Base-by-base conservation (phyloP, 352 stramenopile species). In the Globisporangium iwayamae region DNA sequence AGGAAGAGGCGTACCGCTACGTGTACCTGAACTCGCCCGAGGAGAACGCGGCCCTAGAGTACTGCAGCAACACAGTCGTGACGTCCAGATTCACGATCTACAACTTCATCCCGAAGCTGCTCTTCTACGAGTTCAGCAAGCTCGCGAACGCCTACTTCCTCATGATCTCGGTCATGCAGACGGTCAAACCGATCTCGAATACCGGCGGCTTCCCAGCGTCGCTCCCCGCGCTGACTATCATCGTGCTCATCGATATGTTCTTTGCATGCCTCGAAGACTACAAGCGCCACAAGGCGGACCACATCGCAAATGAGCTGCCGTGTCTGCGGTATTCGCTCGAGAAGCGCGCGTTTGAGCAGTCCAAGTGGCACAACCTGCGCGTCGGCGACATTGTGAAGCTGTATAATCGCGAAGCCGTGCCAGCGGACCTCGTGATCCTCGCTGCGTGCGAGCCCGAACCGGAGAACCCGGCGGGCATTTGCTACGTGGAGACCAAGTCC, bases 81-180 rank as follows among this genome's bases (percentile, higher is more conserved):
- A 98, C 92, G 32, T 96, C 89, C 52, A 90, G 92, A 61, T 98
- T 97, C 70, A 96, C 90, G 32, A 41, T 87, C 36, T 96, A 93
- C 71, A 96, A 94, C 63, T 97, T 98, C 60, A 34, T 98, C 28
- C 91, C 91, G 11, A 96, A 94, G 57, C 73, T 97, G 58, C 77
- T 98, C 22, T 96, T 93, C 53, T 96, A 94, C 72, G 87, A 94
- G 66, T 94, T 94, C 71, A 87, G 74, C 51, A 97, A 97, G 65
- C 75, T 97, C 51, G 93, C 93, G 47, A 98, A 98, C 69, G 87
- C 93, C 53, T 98, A 98, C 68, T 98, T 98, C 65, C 75, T 98
- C 9, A 64, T 97, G 47, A 96, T 98, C 56, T 96, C 90, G 9
- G 75, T 94, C 72, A 90, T 98, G 79, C 87, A 97, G 72, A 93